Percentiles rank a stretch among this genome's conserved stretches.
Conservation (phyloP, 2,329 filamentous ascomycete species). For the Aspergillus persii region DNA sequence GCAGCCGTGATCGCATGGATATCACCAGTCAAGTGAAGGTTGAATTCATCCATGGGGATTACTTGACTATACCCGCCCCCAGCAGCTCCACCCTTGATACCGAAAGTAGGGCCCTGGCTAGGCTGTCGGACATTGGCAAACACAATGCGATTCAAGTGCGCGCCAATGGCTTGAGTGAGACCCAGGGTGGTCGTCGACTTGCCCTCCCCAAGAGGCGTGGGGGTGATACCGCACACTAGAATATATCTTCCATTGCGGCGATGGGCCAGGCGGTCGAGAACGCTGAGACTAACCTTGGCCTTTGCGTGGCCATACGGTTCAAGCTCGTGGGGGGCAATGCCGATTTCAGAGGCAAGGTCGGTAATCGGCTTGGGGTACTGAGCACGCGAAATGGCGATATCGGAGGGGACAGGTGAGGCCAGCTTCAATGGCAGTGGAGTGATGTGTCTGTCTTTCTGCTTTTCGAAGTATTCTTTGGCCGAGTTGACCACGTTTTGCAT, state of each 20-base stretch:
- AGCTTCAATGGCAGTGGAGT: constrained; percentile 81
- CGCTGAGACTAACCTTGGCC: constrained; percentile 83
- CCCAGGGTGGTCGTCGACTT: constrained; percentile 99
- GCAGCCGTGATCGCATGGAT: constrained; percentile 96
- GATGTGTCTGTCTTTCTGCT: constrained; percentile 75
- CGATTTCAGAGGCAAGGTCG: constrained; percentile 77
- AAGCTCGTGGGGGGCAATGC: constrained; percentile 82
- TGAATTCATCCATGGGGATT: constrained; percentile 99
- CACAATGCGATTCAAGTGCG: constrained; percentile 78
- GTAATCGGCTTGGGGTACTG: constrained; percentile 93
- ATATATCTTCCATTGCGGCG: constrained; percentile 87
- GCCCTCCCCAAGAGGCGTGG: constrained; percentile 92
- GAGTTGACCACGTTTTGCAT: constrained; percentile 92
- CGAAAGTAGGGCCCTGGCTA: constrained; percentile 95
- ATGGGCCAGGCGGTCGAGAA: constrained; percentile 81
- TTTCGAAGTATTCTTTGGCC: constrained; percentile 75
- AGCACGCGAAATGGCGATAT: constrained; percentile 85
- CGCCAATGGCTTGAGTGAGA: constrained; percentile 86
- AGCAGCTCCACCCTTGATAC: constrained; percentile 96
- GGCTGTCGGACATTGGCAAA: constrained; percentile 98
- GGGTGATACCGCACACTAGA: constrained; percentile 91
- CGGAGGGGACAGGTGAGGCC: constrained; percentile 80
- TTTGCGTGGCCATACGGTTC: constrained; percentile 96
- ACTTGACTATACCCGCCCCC: constrained; percentile 98
- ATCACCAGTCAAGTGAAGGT: constrained; percentile 93